These are phyloP conservation scores for Hypoxylon subgilvum DNA, from an alignment of 495 filamentous ascomycete species.

Conservation along the genomic window DNA sequence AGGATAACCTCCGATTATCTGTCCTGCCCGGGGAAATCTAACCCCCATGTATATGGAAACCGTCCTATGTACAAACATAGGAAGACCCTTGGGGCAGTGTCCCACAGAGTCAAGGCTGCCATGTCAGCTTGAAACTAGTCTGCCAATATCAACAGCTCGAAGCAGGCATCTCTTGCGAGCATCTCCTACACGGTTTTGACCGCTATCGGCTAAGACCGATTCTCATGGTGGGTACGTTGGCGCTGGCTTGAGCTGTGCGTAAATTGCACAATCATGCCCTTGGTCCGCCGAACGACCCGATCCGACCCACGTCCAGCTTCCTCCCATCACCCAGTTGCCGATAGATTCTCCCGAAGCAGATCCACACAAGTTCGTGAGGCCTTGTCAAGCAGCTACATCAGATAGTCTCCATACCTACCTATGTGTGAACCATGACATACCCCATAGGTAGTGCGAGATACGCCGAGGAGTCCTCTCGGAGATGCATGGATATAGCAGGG, in stretches of 20 bases:
- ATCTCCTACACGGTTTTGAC: conserved; percentile 5
- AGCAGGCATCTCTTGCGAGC: no score
- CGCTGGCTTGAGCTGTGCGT: conserved; percentile 12
- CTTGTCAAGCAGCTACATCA: conserved; percentile 12
- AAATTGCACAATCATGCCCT: conserved; percentile 33
- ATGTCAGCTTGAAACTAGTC: conserved; percentile 14
- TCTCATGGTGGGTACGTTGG: conserved; percentile 18
- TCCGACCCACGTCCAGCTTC: conserved; percentile 29
- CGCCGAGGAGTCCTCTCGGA: neutral
- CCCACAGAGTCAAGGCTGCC: neutral
- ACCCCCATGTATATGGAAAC: conserved; percentile 8
- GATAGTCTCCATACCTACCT: conserved; percentile 8
- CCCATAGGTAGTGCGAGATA: no score
- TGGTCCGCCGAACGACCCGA: conserved; percentile 20
- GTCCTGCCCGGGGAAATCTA: conserved; percentile 7
- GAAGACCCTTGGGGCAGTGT: no score
- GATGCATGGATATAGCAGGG: conserved; percentile 9
- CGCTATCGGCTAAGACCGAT: conserved; percentile 26
- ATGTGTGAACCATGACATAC: no score
- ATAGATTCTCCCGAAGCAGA: conserved; percentile 8
- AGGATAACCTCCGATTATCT: conserved; percentile 11
- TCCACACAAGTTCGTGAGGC: conserved; percentile 17
- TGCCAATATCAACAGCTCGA: conserved; percentile 6
- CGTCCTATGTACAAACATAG: no score
- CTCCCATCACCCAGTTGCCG: neutral